These are phyloP conservation scores for Yamadazyma diddensiae DNA, from an alignment of 1,139 yeast species.

Conservation along the genomic window DNA sequence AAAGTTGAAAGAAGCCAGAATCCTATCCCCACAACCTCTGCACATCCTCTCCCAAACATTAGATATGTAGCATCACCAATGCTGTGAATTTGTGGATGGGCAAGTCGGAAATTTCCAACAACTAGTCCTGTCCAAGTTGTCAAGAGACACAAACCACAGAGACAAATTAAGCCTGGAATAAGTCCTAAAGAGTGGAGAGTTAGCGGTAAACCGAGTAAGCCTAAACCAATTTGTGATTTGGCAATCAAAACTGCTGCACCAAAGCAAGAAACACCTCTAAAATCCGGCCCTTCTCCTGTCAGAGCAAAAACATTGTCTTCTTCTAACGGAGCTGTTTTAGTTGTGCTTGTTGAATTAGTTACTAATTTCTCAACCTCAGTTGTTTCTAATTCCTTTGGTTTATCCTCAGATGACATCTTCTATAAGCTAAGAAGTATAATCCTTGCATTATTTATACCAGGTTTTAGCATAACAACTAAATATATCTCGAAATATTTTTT, in stretches of 20 bases:
- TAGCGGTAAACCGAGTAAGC: slow-evolving; percentile 12
- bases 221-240: slow-evolving; percentile 12
- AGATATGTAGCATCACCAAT: slow-evolving; percentile 11
- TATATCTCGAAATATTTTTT: too few relatives aligned
- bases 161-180: slow-evolving; percentile 12
- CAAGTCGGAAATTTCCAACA: slow-evolving; percentile 11
- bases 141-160: slow-evolving; percentile 8
- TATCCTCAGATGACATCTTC: too few relatives aligned
- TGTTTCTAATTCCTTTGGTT: too few relatives aligned
- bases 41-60: slow-evolving; percentile 9
- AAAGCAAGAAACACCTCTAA: slow-evolving; percentile 10
- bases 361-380: too few relatives aligned
- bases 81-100: slow-evolving; percentile 11
- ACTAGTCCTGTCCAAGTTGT: slow-evolving; percentile 13
- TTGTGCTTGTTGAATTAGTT: too few relatives aligned
- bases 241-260: slow-evolving; percentile 14
- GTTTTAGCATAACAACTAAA: too few relatives aligned
- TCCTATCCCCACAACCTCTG: slow-evolving; percentile 9
- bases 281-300: slow-evolving; percentile 11
- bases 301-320: slow-evolving; percentile 7
- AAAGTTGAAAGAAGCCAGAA: slow-evolving; percentile 11
- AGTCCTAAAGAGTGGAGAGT: slow-evolving; percentile 12
- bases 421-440: too few relatives aligned
- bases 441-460: too few relatives aligned
- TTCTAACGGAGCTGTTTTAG: too few relatives aligned